Conservation (phyloP, 352 stramenopile species). For the Pythium volutum region DNA sequence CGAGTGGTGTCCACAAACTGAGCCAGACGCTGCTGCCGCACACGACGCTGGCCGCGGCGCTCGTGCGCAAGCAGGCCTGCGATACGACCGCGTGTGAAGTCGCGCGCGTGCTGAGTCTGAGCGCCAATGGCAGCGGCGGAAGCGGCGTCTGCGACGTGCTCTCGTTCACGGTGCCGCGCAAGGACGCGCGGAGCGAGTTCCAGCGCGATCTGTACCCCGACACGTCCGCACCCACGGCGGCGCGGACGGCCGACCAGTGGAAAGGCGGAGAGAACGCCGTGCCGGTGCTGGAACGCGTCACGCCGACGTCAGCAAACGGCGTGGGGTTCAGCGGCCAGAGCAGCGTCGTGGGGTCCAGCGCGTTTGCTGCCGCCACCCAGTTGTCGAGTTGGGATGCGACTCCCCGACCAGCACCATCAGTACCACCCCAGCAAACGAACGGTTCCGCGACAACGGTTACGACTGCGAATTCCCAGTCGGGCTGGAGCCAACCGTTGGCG, state of each 20-base stretch:
- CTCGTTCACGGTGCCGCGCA: slow-evolving; percentile 63
- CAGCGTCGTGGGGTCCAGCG: slow-evolving; percentile 33
- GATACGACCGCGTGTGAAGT: slow-evolving; percentile 60
- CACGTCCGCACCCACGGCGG: slow-evolving; percentile 35
- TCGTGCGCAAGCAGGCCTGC: slow-evolving; percentile 54
- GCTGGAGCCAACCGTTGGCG: slow-evolving; percentile 5
- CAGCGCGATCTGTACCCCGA: slow-evolving; percentile 77
- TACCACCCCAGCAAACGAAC: neutral
- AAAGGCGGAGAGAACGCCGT: slow-evolving; percentile 35
- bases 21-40: slow-evolving; percentile 46
- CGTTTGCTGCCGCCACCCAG: neutral
- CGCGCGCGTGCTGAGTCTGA: slow-evolving; percentile 60
- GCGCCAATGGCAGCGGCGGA: slow-evolving; percentile 23
- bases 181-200: slow-evolving; percentile 56
- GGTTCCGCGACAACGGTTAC: neutral
- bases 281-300: slow-evolving; percentile 39
- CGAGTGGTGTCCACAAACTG: slow-evolving; percentile 40
- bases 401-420: neutral
- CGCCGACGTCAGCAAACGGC: slow-evolving; percentile 14
- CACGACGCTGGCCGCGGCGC: slow-evolving; percentile 53
- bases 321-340: neutral
- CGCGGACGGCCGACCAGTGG: slow-evolving; percentile 49
- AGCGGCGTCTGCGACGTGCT: slow-evolving; percentile 57
- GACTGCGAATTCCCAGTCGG: neutral
- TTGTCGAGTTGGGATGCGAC: neutral